These are phyloP conservation scores for Protostelium mycophagum DNA, from an alignment of 78 protist genomes.

Conservation along the genomic window DNA sequence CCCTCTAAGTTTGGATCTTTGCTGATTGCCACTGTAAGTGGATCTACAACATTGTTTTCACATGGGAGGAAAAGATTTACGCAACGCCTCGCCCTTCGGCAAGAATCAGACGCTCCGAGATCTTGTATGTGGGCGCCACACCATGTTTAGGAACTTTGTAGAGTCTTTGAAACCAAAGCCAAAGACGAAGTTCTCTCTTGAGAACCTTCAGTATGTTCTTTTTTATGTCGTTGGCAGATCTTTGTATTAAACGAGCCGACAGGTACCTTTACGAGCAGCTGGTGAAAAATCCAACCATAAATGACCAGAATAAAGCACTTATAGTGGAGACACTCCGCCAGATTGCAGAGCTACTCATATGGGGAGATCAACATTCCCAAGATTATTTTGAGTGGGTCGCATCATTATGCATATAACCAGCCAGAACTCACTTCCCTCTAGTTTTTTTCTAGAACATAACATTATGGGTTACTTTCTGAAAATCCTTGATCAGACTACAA, in stretches of 20 bases:
- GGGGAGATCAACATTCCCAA: slow-evolving; percentile 90
- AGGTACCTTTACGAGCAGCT: slow-evolving; percentile 37
- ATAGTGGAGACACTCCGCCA: slow-evolving; percentile 73
- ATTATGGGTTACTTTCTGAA: slow-evolving; percentile 33
- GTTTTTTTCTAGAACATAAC: slow-evolving; percentile 72
- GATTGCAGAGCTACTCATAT: slow-evolving; percentile 81
- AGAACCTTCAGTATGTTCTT: slow-evolving; percentile 24
- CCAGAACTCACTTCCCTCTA: not conserved
- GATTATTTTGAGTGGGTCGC: slow-evolving; percentile 48
- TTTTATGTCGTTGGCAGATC: not conserved
- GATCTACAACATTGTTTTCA: too few relatives aligned
- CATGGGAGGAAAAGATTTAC: too few relatives aligned
- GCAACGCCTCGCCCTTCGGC: too few relatives aligned
- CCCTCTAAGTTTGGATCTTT: too few relatives aligned
- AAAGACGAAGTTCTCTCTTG: slow-evolving; percentile 47
- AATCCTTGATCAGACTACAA: slow-evolving; percentile 45
- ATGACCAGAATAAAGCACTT: slow-evolving; percentile 23
- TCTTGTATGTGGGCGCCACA: too few relatives aligned
- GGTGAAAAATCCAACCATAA: slow-evolving; percentile 23
- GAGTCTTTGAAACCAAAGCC: slow-evolving; percentile 16
- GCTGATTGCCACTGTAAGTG: too few relatives aligned
- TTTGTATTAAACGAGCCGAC: too few relatives aligned
- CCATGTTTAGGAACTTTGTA: not conserved
- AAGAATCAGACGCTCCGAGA: too few relatives aligned
- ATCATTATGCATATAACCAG: not conserved